Evolutionary conservation across 2,329 filamentous ascomycete genomes (phyloP).

Genomic region (Bipolaris gigantea): DNA sequence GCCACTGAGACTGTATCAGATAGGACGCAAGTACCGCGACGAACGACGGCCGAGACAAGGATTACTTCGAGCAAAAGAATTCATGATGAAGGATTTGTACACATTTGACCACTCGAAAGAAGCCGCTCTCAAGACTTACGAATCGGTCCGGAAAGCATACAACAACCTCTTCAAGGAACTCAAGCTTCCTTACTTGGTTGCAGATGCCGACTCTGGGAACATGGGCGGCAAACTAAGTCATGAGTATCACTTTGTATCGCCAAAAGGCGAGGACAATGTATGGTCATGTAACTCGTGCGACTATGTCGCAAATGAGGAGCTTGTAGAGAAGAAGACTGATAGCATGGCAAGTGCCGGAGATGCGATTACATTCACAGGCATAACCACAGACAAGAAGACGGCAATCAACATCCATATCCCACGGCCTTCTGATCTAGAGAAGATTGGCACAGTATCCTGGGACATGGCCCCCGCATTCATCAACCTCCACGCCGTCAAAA

Average conservation of each 20-base stretch:
- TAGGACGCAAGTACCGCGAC: slow-evolving; percentile 91
- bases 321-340: slow-evolving; percentile 56
- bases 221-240: slow-evolving; percentile 94
- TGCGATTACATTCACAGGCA: slow-evolving; percentile 60
- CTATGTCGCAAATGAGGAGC: slow-evolving; percentile 84
- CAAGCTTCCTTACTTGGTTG: slow-evolving; percentile 79
- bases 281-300: slow-evolving; percentile 73
- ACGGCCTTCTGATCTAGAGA: background rate
- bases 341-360: slow-evolving; percentile 11
- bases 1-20: slow-evolving; percentile 87
- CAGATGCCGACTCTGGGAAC: slow-evolving; percentile 89
- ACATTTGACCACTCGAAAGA: slow-evolving; percentile 76
- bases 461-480: slow-evolving; percentile 42
- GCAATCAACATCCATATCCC: slow-evolving; percentile 62
- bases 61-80: slow-evolving; percentile 83
- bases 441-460: slow-evolving; percentile 13
- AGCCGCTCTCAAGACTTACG: slow-evolving; percentile 79
- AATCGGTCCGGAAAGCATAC: slow-evolving; percentile 73
- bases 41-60: slow-evolving; percentile 87
- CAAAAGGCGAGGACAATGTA: slow-evolving; percentile 82
- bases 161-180: slow-evolving; percentile 77
- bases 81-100: slow-evolving; percentile 98
- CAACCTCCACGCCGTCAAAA: slow-evolving; percentile 68
- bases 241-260: slow-evolving; percentile 84
- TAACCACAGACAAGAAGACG: slow-evolving; percentile 67